These are phyloP conservation scores for Exophiala bonariae DNA, from an alignment of 2,329 filamentous ascomycete species.

Conservation along the genomic window DNA sequence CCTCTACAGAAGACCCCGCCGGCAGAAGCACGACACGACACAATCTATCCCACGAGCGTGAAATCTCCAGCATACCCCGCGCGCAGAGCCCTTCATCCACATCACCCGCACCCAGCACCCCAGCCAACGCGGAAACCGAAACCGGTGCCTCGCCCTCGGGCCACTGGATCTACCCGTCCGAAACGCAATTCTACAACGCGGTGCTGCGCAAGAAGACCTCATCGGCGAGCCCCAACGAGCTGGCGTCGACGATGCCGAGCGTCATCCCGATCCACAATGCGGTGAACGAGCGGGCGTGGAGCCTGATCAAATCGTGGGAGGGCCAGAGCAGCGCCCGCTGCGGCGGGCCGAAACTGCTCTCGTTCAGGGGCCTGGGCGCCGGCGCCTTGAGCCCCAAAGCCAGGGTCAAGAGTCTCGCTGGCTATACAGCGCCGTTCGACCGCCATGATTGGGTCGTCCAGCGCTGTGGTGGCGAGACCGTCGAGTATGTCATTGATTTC, in stretches of 20 bases:
- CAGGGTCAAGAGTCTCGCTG: slow-evolving; percentile 65
- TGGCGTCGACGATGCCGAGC: slow-evolving; percentile 55
- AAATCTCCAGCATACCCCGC: slow-evolving; percentile 80
- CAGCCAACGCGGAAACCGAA: slow-evolving; percentile 77
- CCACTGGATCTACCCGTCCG: slow-evolving; percentile 96
- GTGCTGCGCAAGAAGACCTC: slow-evolving; percentile 82
- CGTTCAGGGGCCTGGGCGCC: slow-evolving; percentile 68
- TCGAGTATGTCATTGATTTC: slow-evolving; percentile 98
- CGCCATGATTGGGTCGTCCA: slow-evolving; percentile 97
- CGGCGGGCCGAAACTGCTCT: slow-evolving; percentile 77
- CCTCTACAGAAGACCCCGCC: too few relatives aligned
- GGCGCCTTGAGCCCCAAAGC: slow-evolving; percentile 75
- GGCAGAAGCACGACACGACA: slow-evolving; percentile 26
- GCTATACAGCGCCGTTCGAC: slow-evolving; percentile 92
- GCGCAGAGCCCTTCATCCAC: slow-evolving; percentile 44
- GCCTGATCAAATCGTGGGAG: slow-evolving; percentile 89
- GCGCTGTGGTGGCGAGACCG: slow-evolving; percentile 69
- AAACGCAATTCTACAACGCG: slow-evolving; percentile 97
- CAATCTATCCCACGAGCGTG: slow-evolving; percentile 65
- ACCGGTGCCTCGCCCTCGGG: slow-evolving; percentile 70
- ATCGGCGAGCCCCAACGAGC: slow-evolving; percentile 34
- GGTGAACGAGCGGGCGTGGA: slow-evolving; percentile 95
- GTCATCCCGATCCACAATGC: slow-evolving; percentile 98
- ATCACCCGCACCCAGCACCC: slow-evolving; percentile 35
- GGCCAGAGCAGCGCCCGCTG: slow-evolving; percentile 45